Base-by-base conservation (phyloP, 768 basidiomycete species). In the Podaxis mareebaensis region DNA sequence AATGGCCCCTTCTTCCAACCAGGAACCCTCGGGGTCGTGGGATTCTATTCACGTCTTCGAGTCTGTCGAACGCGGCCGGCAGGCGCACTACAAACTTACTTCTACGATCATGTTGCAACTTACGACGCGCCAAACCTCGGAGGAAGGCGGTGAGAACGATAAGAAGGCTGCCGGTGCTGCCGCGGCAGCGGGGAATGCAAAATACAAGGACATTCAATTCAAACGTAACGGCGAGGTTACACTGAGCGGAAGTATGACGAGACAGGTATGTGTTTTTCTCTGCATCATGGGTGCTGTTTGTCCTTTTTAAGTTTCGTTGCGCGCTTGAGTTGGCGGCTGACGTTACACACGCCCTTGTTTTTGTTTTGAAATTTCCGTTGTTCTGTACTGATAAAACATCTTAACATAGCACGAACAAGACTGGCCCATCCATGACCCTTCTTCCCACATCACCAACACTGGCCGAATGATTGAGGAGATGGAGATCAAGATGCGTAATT, bases 41-140 rank as follows among this genome's bases (percentile, higher is more conserved):
- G 96, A 99, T 72, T 96, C 95, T 1, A 94, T 99, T 65, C 97
- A 99, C 72, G 96, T 99, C 58, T 98, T 99, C 68, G 97, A 99
- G 75, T 85, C 92, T 2, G 83, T 85, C n/a, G 95, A 97, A 72
- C 87, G 95, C 51, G 95, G 92, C 4, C 84, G 96, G 54, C 88
- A 92, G 68, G 95, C 96, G 3, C 94, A 94, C 70, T 99, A 99
- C 79, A 98, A 98, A 77, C 82, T 99, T 58, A 99, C 97, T 1
- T 96, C 94, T 48, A 99, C 97, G 2, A 86, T 99, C 60, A 96
- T 99, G 93, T 88, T 99, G 17, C 92, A 95, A 67, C 85, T 99
- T 30, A 80, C 90, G 56, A 90, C 87, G 36, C 81, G 51, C 26
- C 61, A 63, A 20, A 38, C 55, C 4, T 63, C 61, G 15, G 54